Base-by-base conservation (phyloP, 805 yeast genomes). In the Jamesozyma rosinii region DNA sequence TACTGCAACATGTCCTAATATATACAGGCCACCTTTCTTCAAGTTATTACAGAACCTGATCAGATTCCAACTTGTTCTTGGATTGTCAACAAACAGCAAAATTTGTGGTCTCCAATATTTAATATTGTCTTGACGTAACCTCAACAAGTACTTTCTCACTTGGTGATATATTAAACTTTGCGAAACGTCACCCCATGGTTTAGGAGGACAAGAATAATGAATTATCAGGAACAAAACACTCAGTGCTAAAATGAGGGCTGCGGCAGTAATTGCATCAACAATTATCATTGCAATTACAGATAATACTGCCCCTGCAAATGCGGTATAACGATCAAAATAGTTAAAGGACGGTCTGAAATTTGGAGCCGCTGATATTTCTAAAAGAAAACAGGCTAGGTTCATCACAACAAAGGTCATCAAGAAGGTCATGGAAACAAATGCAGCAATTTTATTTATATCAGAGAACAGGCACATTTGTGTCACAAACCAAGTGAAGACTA, bases 21-120 rank as follows among this genome's bases (percentile, higher is more conserved):
- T 78, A 55, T 90, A 90, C 5, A 92, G 67, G 0, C 97, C 97
- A 37, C 98, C 98, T 60, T 92, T 92, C 59, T 92, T 92, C 65
- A 92, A 67, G 61, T 88, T 88, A 57, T 92, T 92, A 66, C 98
- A 92, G 55, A 92, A 92, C 13, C 83, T 80, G 46, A 92, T 89
- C 49, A 92, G 67, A 52, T 83, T 85, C 96, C 97, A 90, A 26
- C 89, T 75, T 0, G 95, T 80, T 48, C 95, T 69, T 0, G 99
- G 97, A 53, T 87, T 84, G 55, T 92, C 97, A 34, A 89, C 90
- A 29, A 92, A 66, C 26, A 92, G 65, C 46, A 92, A 67, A 33
- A 92, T 81, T 61, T 92, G 99, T 0, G 99, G 99, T 53, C 99
- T 72, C 98, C 99, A 92, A 60, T 89, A 92, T 64, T 92, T 92